Base-by-base conservation (phyloP, 352 stramenopile genomes). In the Globisporangium emineosum region DNA sequence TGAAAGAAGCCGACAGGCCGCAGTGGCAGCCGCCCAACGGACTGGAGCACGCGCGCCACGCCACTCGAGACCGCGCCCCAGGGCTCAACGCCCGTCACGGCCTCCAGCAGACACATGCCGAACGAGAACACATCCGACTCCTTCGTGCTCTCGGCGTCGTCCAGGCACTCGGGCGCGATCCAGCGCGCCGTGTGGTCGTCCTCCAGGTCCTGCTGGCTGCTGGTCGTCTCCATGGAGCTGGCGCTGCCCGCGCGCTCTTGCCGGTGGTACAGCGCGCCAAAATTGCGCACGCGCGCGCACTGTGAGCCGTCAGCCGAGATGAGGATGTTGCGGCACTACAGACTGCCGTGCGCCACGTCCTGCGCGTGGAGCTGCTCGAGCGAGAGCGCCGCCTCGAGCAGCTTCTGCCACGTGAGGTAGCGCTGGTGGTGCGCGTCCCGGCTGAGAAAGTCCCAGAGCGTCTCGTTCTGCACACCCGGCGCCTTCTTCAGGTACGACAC, bases 301-400 rank as follows among this genome's bases (percentile, higher is more conserved):
- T 65, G 57, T 12, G 30, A 42, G 2, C 17, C 61, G 49, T 66
- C 61, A 17, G 52, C 43, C n/a, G 52, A 54, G 61, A 66, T 61
- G 30, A 66, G 54, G 30, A 66, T 66, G 61, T 66, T 66, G 49
- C 54, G 32, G 52, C 61, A 60, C 52, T 61, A 40, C 12, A 66
- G 42, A 0, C 33, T 32, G 13, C 61, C 61, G 43, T 66, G 61
- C 3, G 61, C 61, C 19, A 60, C 45, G 25, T n/a, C 52, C 40
- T 61, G 61, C 19, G 37, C 19, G 49, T 66, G 61, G 17, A 66
- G 52, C 42, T 66, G 27, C 17, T 42, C 17, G 21, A 66, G 52
- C 54, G 52, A 55, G 23, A 54, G 25, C 35, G 61, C 61, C 9
- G 61, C 52, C 19, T 66, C 61, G 30, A 58, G 35, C 21, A 66